Base-by-base conservation (phyloP, 2,329 filamentous ascomycete species). In the Neonectria punicea region DNA sequence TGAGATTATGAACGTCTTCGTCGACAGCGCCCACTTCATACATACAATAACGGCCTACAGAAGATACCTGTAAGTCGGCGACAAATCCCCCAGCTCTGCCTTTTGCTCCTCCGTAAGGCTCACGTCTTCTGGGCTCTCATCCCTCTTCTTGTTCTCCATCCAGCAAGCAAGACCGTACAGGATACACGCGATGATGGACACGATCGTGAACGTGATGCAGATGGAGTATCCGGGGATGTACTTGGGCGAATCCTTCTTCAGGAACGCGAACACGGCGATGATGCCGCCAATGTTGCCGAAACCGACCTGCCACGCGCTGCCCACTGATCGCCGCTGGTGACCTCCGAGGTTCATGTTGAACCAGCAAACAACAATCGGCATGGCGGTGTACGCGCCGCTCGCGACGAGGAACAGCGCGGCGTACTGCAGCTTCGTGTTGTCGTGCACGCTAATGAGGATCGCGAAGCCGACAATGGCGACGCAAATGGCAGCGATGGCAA, bases 321-420 rank as follows among this genome's bases (percentile, higher is more conserved):
- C 92, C 16, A 94, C 87, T 9, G 89, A 85, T 47, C 92, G 85
- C 3, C 91, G 86, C 62, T 90, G 90, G 75, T 94, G 92, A 0
- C 91, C 92, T 2, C 88, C 88, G 1, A 93, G 81, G 72, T 94
- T 94, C 88, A 93, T 93, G 71, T 90, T 91, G 78, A 91, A 94
- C 92, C 92, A 94, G 77, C 91, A 94, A 8, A 94, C 87, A 47
- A 94, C 88, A 32, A 97, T 90, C 0, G 95, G 94, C 91, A 97
- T 94, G n/a, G 94, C 93, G 1, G 89, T 90, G 80, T 97, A 98
- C 0, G 88, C 86, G 54, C 93, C 93, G 81, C 90, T 90, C 2
- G 92, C 91, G 54, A 97, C 88, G 34, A 98, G 82, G 82, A 97
- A 97, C 0, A 98, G 85, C 0, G 91, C 92, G 0, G 84, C 91